Evolutionary conservation across 805 yeast genomes (phyloP).

Genomic region (Yamadazyma kitorensis): DNA sequence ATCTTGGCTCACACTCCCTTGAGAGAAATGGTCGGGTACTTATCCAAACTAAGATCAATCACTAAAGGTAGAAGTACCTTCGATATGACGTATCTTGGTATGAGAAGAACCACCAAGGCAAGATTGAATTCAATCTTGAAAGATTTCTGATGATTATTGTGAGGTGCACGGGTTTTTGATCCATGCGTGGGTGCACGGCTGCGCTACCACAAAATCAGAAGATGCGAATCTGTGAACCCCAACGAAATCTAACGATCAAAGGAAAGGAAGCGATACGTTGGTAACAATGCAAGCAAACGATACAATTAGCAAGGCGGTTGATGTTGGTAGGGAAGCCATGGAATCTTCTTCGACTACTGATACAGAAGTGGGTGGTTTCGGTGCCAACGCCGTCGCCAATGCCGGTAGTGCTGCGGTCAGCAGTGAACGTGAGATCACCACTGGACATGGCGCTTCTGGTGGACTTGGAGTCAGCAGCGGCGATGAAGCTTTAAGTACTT

Average conservation of each 20-base stretch:
- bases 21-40: slow-evolving; percentile 87
- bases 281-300: no score
- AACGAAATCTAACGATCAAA: no score
- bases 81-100: slow-evolving; percentile 72
- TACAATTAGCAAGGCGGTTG: no score
- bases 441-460: neutral
- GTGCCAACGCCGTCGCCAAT: neutral
- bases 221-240: no score
- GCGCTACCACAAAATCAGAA: no score
- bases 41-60: slow-evolving; percentile 70
- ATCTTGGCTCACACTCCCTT: slow-evolving; percentile 83
- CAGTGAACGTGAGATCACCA: neutral
- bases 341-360: no score
- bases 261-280: no score
- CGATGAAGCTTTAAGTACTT: slow-evolving; percentile 5
- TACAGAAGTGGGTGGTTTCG: no score
- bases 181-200: no score
- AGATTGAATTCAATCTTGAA: slow-evolving; percentile 6
- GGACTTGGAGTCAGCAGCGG: neutral
- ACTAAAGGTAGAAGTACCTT: slow-evolving; percentile 89
- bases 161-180: no score
- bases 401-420: neutral
- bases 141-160: slow-evolving; percentile 5
- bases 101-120: slow-evolving; percentile 55
- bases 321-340: no score